phyloP scores from a whole-genome alignment of 805 yeast genomes.

The Spathaspora hagerdaliae region DNA sequence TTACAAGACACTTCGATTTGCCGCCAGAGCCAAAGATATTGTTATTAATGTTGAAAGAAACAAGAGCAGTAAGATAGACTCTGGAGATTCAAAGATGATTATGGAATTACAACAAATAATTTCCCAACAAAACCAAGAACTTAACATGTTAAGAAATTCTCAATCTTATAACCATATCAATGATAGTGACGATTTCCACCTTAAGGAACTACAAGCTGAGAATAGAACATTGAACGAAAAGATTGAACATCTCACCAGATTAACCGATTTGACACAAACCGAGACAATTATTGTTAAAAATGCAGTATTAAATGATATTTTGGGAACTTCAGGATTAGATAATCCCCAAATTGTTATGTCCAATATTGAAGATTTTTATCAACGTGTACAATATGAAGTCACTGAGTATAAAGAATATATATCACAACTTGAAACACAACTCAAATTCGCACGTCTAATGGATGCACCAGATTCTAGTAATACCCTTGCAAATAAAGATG shows the following conservation, averaged over 20 bases:
- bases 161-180: not conserved
- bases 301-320: slow-evolving; percentile 55
- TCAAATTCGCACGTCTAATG: slow-evolving; percentile 29
- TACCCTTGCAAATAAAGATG: not conserved
- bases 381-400: slow-evolving; percentile 45
- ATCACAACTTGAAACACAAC: slow-evolving; percentile 52
- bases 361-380: slow-evolving; percentile 46
- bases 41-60: slow-evolving; percentile 60
- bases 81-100: slow-evolving; percentile 38
- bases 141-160: slow-evolving; percentile 30
- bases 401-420: slow-evolving; percentile 61
- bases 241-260: slow-evolving; percentile 63
- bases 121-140: slow-evolving; percentile 57
- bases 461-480: slow-evolving; percentile 3
- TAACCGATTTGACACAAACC: slow-evolving; percentile 57
- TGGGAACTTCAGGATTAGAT: slow-evolving; percentile 38
- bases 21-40: slow-evolving; percentile 88
- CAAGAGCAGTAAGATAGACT: slow-evolving; percentile 37
- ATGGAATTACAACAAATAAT: slow-evolving; percentile 55
- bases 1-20: slow-evolving; percentile 82
- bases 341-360: slow-evolving; percentile 41
- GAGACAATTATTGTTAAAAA: slow-evolving; percentile 55
- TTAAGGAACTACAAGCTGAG: slow-evolving; percentile 49
- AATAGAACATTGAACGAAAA: slow-evolving; percentile 61
- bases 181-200: slow-evolving; percentile 3